Evolutionary conservation across 495 filamentous ascomycete species (phyloP), one percentile per base, ranked within the genome.

Genomic region (Glarea lozoyensis): DNA sequence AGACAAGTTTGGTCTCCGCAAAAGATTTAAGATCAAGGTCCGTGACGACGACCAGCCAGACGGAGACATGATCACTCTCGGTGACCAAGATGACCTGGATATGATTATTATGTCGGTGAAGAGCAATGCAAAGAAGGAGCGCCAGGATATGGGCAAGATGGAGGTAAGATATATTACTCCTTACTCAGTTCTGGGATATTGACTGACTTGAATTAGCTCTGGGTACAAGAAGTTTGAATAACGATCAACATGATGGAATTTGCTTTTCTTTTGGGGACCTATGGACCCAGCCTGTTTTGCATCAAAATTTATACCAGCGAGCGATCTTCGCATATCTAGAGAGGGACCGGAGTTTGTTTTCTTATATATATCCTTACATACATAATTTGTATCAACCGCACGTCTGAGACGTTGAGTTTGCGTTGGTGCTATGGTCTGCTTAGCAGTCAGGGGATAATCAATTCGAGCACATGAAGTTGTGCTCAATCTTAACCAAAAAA

Each of bases 61-160:
- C 49, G 82, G 82, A 5, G 92, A 95, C 56, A 86, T 94, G 82
- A 90, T 98, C 60, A 95, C 88, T 10, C 81, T 98, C 79, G 87
- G 83, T 22, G 92, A 98, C 63, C 84, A 94, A 62, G 92, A 98
- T 56, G 92, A 98, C 70, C 62, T 96, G 50, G 88, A 96, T 40
- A 80, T 94, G 74, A 76, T 84, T 30, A 72, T 97, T 42, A 67
- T 65, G 55, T 67, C 64, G 3, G 79, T 81, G 22, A 82, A 76
- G 58, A 72, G 75, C 43, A 64, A 65, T 43, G 93, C 86, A 21
- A 72, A 69, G 65, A 78, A 76, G 59, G 84, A 90, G 53, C 74
- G 79, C 43, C 65, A 70, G 33, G 89, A 94, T 46, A 84, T 88
- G 69, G 89, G 88, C 22, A 97, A 95, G 76, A 79, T 97, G 74